Conservation (phyloP, 805 yeast species). For the Metschnikowia borealis region DNA sequence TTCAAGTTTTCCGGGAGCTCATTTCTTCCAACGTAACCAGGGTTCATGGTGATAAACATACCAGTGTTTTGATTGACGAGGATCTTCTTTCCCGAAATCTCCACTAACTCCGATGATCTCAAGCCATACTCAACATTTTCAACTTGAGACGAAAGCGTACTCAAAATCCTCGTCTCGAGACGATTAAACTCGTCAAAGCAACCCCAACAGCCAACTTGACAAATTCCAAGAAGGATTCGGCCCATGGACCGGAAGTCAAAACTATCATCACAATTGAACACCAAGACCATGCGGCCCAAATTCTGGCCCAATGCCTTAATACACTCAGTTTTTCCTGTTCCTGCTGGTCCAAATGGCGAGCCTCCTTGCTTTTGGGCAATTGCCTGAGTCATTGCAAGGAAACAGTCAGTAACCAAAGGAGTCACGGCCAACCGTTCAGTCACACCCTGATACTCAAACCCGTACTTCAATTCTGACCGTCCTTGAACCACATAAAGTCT, state of each 20-base stretch:
- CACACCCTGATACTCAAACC: slow-evolving; percentile 78
- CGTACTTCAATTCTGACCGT: slow-evolving; percentile 52
- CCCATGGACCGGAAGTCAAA: slow-evolving; percentile 80
- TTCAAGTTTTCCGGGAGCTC: slow-evolving; percentile 81
- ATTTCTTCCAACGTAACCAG: slow-evolving; percentile 80
- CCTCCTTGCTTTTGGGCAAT: slow-evolving; percentile 77
- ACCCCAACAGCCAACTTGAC: slow-evolving; percentile 87
- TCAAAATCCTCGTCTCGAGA: slow-evolving; percentile 61
- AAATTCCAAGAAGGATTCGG: slow-evolving; percentile 71
- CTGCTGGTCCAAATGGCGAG: slow-evolving; percentile 93
- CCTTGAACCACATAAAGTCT: slow-evolving; percentile 51
- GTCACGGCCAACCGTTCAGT: slow-evolving; percentile 74
- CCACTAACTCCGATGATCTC: slow-evolving; percentile 23
- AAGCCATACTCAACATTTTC: slow-evolving; percentile 65
- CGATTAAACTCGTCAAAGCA: slow-evolving; percentile 96
- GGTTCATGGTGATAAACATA: slow-evolving; percentile 87
- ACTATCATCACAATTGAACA: slow-evolving; percentile 87
- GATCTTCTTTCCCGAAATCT: slow-evolving; percentile 41
- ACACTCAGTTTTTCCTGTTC: slow-evolving; percentile 94
- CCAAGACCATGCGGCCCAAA: slow-evolving; percentile 76
- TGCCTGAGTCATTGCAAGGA: slow-evolving; percentile 69
- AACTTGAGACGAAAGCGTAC: slow-evolving; percentile 81
- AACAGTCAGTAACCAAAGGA: slow-evolving; percentile 62
- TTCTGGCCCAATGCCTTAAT: slow-evolving; percentile 78
- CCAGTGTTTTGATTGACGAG: slow-evolving; percentile 52